A percentile compares a stretch with the other conserved stretches of the same genome.
Conservation (phyloP, 805 yeast genomes). For the Ogataea siamensis region DNA sequence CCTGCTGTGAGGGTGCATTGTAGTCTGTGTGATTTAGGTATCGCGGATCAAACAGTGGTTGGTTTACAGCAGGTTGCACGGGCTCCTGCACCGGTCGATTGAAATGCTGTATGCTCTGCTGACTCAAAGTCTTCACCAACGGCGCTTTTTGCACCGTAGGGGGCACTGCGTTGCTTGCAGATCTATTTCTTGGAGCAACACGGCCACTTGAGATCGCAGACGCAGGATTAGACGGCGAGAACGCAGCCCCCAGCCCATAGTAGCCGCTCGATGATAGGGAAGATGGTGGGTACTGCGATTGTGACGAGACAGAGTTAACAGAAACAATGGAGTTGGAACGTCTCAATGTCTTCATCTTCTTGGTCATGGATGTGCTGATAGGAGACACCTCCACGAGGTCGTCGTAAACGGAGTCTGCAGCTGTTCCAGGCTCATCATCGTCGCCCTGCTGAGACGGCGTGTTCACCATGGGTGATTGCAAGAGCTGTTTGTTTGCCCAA, state of each 20-base stretch:
- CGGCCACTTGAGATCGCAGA: slow-evolving; percentile 5
- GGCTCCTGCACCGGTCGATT: slow-evolving; percentile 4
- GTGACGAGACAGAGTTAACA: slow-evolving; percentile 23
- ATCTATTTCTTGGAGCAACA: slow-evolving; percentile 16
- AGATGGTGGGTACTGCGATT: slow-evolving; percentile 22
- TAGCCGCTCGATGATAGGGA: slow-evolving; percentile 3
- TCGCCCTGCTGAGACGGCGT: slow-evolving; percentile 21
- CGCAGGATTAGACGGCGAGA: slow-evolving; percentile 11
- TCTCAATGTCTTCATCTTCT: slow-evolving; percentile 28
- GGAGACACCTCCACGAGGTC: slow-evolving; percentile 26
- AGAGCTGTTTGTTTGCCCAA: slow-evolving; percentile 5
- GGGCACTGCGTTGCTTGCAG: slow-evolving; percentile 18
- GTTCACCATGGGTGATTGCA: slow-evolving; percentile 20
- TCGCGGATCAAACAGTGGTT: slow-evolving; percentile 19
- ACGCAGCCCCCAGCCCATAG: slow-evolving; percentile 9
- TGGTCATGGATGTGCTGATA: slow-evolving; percentile 28
- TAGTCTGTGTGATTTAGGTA: slow-evolving; percentile 8
- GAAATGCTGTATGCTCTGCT: slow-evolving; percentile 2
- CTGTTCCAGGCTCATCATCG: slow-evolving; percentile 14
- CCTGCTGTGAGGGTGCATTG: slow-evolving; percentile 9
- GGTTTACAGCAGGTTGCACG: slow-evolving; percentile 4
- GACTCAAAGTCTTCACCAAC: slow-evolving; percentile 5
- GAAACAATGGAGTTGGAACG: slow-evolving; percentile 32
- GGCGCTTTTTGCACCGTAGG: slow-evolving; percentile 11
- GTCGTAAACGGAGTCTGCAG: slow-evolving; percentile 12